Percentiles rank a stretch among this genome's conserved stretches.
Evolutionary conservation across 371 early-diverging fungal genomes (phyloP).

Genomic region (Mucor racemosus): DNA sequence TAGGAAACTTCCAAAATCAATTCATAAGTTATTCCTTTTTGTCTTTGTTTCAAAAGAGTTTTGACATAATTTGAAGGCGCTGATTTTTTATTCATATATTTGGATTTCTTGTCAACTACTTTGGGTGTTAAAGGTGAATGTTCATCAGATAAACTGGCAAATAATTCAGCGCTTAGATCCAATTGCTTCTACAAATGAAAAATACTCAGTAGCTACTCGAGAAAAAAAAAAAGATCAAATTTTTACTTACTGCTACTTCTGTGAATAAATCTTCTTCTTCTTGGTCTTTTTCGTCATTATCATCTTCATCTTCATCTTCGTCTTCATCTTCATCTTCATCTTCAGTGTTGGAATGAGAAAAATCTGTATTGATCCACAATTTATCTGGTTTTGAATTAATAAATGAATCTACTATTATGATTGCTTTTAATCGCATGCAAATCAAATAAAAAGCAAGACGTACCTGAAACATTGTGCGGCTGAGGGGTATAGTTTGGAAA

Average conservation of each 20-base stretch:
- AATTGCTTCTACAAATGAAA: slow-evolving; percentile 24
- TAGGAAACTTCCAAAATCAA: slow-evolving; percentile 29
- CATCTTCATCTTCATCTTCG: not conserved
- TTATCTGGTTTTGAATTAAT: slow-evolving; percentile 9
- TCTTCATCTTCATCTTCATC: not conserved
- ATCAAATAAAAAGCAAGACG: not conserved
- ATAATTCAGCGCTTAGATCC: slow-evolving; percentile 28
- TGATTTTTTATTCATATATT: not conserved
- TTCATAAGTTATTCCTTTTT: slow-evolving; percentile 27
- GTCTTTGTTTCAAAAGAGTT: slow-evolving; percentile 24
- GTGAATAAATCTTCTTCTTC: slow-evolving; percentile 24
- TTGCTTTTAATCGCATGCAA: not conserved
- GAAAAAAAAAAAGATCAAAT: too few species aligned
- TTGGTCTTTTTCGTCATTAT: too few species aligned
- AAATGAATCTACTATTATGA: not conserved
- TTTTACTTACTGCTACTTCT: slow-evolving; percentile 29
- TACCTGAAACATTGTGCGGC: slow-evolving; percentile 18
- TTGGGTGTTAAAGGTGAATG: slow-evolving; percentile 10
- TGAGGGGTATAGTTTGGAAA: slow-evolving; percentile 19
- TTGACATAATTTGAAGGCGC: slow-evolving; percentile 31
- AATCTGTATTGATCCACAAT: slow-evolving; percentile 20
- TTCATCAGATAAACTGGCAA: slow-evolving; percentile 24
- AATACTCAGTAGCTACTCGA: not conserved
- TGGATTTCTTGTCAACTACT: not conserved
- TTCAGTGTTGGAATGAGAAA: not conserved